Percentiles rank a stretch among this genome's conserved stretches.
These are phyloP conservation scores for Leccinum barrowsii DNA, from an alignment of 768 basidiomycete genomes.

Conservation along the genomic window DNA sequence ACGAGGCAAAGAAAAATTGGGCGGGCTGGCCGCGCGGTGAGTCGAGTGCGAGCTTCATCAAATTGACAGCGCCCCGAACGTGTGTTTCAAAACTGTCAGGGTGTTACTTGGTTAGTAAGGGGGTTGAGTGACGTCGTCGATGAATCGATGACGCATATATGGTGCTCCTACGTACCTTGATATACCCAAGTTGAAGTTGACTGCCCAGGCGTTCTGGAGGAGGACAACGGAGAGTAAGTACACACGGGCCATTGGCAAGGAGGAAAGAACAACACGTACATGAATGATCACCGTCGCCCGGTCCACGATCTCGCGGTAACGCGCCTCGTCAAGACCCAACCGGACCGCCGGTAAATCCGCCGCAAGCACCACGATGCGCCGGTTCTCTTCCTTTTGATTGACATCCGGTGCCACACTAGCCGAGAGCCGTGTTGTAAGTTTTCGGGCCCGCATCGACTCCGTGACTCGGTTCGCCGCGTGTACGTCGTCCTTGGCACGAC, in stretches of 20 bases:
- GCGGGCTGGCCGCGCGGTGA: constrained; percentile 33
- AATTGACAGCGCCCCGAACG: constrained; percentile 46
- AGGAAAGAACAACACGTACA: constrained; percentile 20
- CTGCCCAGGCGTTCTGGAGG: constrained; percentile 51
- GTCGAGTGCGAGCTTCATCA: constrained; percentile 45
- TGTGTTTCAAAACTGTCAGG: constrained; percentile 40
- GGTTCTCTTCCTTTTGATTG: not conserved
- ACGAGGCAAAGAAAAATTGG: constrained; percentile 51
- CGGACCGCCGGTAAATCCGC: constrained; percentile 38
- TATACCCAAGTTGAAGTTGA: constrained; percentile 47
- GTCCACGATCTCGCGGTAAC: constrained; percentile 35
- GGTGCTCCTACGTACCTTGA: constrained; percentile 14
- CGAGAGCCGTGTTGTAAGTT: not conserved
- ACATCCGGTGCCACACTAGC: not conserved
- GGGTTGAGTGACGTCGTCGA: not conserved
- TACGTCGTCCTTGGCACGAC: constrained; percentile 43
- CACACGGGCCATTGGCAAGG: not conserved
- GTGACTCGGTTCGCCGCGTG: constrained; percentile 29
- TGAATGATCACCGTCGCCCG: constrained; percentile 46
- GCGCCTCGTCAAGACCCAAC: constrained; percentile 39
- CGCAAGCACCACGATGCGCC: constrained; percentile 40
- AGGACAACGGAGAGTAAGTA: not conserved
- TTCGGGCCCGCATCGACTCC: not conserved
- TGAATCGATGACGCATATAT: not conserved
- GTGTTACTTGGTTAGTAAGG: not conserved